These are phyloP conservation scores for Colletotrichum tamarilloi DNA, from an alignment of 2,329 filamentous ascomycete genomes.

Conservation along the genomic window DNA sequence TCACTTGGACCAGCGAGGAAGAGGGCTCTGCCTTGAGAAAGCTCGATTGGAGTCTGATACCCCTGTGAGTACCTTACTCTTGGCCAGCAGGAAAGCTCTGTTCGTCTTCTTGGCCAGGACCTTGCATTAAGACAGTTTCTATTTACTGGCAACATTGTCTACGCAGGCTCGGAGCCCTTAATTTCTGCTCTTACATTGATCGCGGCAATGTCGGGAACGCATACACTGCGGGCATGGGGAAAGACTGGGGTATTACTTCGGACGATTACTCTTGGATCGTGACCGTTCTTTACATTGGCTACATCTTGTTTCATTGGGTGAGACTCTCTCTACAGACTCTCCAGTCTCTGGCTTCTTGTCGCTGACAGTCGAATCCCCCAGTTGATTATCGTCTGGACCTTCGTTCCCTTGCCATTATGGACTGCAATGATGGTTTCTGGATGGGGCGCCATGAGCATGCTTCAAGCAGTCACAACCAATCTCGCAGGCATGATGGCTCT, in stretches of 20 bases:
- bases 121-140: no score
- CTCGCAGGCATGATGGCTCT: slow-evolving; percentile 50
- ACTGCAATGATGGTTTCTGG: slow-evolving; percentile 31
- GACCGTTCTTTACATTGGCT: slow-evolving; percentile 21
- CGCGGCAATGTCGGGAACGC: slow-evolving; percentile 29
- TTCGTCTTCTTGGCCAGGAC: no score
- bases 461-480: slow-evolving; percentile 46
- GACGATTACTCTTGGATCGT: slow-evolving; percentile 32
- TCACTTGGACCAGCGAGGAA: slow-evolving; percentile 20
- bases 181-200: slow-evolving; percentile 27
- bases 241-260: slow-evolving; percentile 23
- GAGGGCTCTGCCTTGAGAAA: slow-evolving; percentile 15
- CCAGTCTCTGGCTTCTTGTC: background rate
- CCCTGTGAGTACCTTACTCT: slow-evolving; percentile 11
- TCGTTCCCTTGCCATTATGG: slow-evolving; percentile 37
- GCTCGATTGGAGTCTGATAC: slow-evolving; percentile 22
- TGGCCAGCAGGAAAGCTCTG: no score
- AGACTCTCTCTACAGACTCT: no score
- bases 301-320: slow-evolving; percentile 22
- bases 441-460: slow-evolving; percentile 36
- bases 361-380: background rate
- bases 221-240: slow-evolving; percentile 33
- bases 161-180: background rate
- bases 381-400: slow-evolving; percentile 37
- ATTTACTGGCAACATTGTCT: background rate